Base-by-base conservation (phyloP, 2,329 filamentous ascomycete genomes). In the Penicillium capsulatum region DNA sequence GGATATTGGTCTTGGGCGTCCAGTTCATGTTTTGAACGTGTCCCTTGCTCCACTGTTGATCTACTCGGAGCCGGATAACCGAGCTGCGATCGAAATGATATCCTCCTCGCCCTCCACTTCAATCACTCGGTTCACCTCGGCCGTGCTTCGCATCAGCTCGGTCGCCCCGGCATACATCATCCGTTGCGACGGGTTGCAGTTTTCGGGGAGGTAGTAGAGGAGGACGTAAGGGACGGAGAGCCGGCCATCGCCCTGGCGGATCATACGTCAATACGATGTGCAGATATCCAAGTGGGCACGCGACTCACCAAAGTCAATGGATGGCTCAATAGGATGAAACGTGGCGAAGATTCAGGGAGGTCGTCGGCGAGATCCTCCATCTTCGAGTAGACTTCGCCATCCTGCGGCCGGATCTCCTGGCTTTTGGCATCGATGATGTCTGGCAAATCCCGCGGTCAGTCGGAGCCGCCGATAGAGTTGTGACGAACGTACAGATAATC, bases 131-230 rank as follows among this genome's bases (percentile, higher is more conserved):
- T 84, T 83, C n/a, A 89, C 90, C 70, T 96, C 89, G 43, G 86
- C 86, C 38, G 87, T 94, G 60, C 87, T 94, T 50, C 90, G 81
- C 84, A 97, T 89, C 64, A 97, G 69, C 70, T 98, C 92, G 68
- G 96, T 95, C 30, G 92, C 92, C 27, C 90, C 86, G 19, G 92
- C 92, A 64, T 97, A 98, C 61, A 92, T 72, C 92, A 97, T 97
- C 53, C 87, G 81, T 60, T 85, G 73, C 60, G 90, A 86, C 52
- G 77, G 80, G 64, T 94, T 96, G 70, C 87, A 92, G 34, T 91
- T 96, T 36, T 83, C 84, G 6, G 92, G 92, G 15, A 97, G 80
- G 70, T 95, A 97, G 73, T 94, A 96, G 15, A 98, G 71, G 63
- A 97, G 79, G 32, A 96, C 88, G 64, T 98, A 98, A 7, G 92